Percentiles rank a stretch among this genome's conserved stretches.
These are phyloP conservation scores for Allantophomopsis lycopodina DNA, from an alignment of 2,329 filamentous ascomycete genomes.

Conservation along the genomic window DNA sequence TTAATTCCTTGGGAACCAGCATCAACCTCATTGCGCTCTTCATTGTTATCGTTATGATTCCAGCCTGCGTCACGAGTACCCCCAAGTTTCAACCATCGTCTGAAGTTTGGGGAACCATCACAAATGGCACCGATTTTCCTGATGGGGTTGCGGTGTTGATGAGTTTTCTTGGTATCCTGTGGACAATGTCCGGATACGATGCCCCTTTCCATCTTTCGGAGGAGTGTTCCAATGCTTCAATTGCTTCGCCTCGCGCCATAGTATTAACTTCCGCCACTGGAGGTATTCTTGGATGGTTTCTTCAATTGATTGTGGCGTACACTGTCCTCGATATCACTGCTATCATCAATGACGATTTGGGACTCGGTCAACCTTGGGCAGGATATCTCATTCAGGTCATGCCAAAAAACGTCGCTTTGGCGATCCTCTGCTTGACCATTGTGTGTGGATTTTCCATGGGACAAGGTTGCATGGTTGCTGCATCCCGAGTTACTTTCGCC, in stretches of 20 bases:
- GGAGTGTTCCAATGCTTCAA: slow-evolving; percentile 59
- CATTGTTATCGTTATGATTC: slow-evolving; percentile 55
- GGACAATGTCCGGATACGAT: slow-evolving; percentile 57
- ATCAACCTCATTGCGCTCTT: slow-evolving; percentile 59
- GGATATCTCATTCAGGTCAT: slow-evolving; percentile 53
- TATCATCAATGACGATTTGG: slow-evolving; percentile 41
- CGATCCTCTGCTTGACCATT: slow-evolving; percentile 46
- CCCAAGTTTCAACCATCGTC: slow-evolving; percentile 43
- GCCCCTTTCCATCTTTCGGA: slow-evolving; percentile 60
- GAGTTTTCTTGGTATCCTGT: slow-evolving; percentile 58
- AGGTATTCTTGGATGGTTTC: slow-evolving; percentile 55
- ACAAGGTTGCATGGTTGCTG: slow-evolving; percentile 53
- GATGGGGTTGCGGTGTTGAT: slow-evolving; percentile 55
- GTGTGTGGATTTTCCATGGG: slow-evolving; percentile 57
- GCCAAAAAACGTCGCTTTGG: slow-evolving; percentile 40
- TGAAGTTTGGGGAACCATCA: slow-evolving; percentile 52
- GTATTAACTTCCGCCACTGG: slow-evolving; percentile 54
- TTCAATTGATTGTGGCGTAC: slow-evolving; percentile 60
- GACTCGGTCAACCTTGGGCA: slow-evolving; percentile 47
- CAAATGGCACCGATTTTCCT: slow-evolving; percentile 53
- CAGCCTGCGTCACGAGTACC: slow-evolving; percentile 35
- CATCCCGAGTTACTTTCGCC: slow-evolving; percentile 53
- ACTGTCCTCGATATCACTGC: slow-evolving; percentile 46
- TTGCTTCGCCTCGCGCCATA: slow-evolving; percentile 59
- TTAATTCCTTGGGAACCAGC: slow-evolving; percentile 56